A percentile compares a stretch with the other conserved stretches of the same genome.
Evolutionary conservation across 352 stramenopile genomes (phyloP).

Genomic region (Pythium phragmitis): DNA sequence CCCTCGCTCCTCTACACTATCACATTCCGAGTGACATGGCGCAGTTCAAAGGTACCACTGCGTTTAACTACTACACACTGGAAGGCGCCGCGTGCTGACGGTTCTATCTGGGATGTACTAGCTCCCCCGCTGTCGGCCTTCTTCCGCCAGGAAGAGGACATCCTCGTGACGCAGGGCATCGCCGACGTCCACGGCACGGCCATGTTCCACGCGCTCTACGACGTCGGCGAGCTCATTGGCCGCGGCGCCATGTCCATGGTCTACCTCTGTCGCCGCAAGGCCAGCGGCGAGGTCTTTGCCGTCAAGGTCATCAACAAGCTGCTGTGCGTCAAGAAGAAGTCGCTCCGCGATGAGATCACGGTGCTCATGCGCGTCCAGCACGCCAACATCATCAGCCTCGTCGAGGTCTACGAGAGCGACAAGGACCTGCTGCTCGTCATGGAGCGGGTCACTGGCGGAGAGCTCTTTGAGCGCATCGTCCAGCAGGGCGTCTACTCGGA

Average conservation of each 20-base stretch:
- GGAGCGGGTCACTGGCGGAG: slow-evolving; percentile 81
- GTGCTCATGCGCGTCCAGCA: slow-evolving; percentile 84
- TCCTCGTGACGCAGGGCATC: slow-evolving; percentile 80
- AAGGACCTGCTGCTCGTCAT: slow-evolving; percentile 87
- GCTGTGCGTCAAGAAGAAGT: slow-evolving; percentile 86
- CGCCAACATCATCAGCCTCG: slow-evolving; percentile 86
- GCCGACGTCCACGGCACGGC: slow-evolving; percentile 74
- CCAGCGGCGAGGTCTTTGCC: slow-evolving; percentile 78
- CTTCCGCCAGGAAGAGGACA: slow-evolving; percentile 86
- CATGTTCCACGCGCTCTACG: slow-evolving; percentile 90
- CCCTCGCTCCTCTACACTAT: background rate
- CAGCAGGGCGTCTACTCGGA: slow-evolving; percentile 82
- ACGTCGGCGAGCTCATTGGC: slow-evolving; percentile 84
- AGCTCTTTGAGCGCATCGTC: slow-evolving; percentile 85
- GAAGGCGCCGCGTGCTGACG: no score
- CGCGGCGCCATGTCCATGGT: slow-evolving; percentile 83
- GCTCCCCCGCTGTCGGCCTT: slow-evolving; percentile 64
- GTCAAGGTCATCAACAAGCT: slow-evolving; percentile 90
- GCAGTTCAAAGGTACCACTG: slow-evolving; percentile 63
- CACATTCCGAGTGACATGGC: slow-evolving; percentile 36
- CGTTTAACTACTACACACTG: background rate
- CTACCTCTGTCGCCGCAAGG: slow-evolving; percentile 79
- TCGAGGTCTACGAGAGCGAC: slow-evolving; percentile 86
- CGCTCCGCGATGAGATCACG: slow-evolving; percentile 61
- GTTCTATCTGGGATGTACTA: background rate